Evolutionary conservation across 306 rosid genomes (phyloP), one percentile per base, ranked within the genome.

Genomic region (Vachellia collinsii): DNA sequence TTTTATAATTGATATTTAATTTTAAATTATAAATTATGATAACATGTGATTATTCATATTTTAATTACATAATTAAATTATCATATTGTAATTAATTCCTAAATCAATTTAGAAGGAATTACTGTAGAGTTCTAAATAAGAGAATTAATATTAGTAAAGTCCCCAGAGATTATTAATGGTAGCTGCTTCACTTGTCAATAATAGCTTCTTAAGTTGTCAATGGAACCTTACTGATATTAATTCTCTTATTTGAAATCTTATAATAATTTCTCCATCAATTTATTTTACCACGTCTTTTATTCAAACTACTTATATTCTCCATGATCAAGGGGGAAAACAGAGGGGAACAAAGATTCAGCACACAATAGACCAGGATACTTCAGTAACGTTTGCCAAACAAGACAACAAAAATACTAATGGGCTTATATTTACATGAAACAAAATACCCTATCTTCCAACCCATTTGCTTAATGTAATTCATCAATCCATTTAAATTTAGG

Each of bases 401-500:
- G 34, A 29, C 34, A 1, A 29, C 1, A 29, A 29, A 29, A 4
- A 62, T 36, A 34, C 7, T 5, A 6, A 0, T 14, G 20, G 42
- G 5, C 6, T 9, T 39, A 42, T 38, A 39, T 19, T 22, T 10
- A 39, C 72, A 66, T 1, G 72, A 67, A 38, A 67, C 48, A 1
- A 39, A 39, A 17, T 39, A 39, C 6, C 4, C 44, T 6, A 64
- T 3, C 14, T 14, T 38, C 48, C 53, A 42, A 41, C 11, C 72
- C 4, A 41, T 29, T n/a, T 19, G 5, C 72, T 41, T 19, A 39
- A 11, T 41, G 53, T 68, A 0, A 65, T 16, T 37, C 13, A 8
- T 50, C 56, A 50, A 68, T 68, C 73, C 73, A 68, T 20, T 20
- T 20, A 68, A 70, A 43, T 6, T 43, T 7, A 42, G 74, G n/a